Base-by-base conservation (phyloP, 1,284 basidiomycete species). In the Leccinum fuscescens region DNA sequence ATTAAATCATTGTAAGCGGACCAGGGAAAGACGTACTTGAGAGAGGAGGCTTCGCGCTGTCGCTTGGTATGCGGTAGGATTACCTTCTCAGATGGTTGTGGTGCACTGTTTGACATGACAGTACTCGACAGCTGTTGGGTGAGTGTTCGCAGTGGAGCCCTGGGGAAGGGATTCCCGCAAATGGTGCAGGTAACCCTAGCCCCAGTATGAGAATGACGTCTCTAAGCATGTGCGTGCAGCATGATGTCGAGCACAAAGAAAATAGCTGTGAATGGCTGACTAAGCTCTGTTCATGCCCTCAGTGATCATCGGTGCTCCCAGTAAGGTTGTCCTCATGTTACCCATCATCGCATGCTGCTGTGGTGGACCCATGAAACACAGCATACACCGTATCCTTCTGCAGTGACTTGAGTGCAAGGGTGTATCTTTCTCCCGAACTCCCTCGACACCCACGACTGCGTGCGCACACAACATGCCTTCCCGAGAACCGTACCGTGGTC, bases 401-500 rank as follows among this genome's bases (percentile, higher is more conserved):
- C 24, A 27, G 24, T 27, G 24, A 27, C 24, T 27, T 27, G 24
- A 27, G 24, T 27, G 24, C 24, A 27, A 27, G 24, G 24, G 24
- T 27, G 6, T 27, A 27, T 27, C 24, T 27, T 27, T 27, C 24
- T 27, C 24, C 6, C 6, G 24, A 17, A 15, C n/a, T 24, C 33
- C n/a, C 22, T 22, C 8, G 17, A 8, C 46, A 53, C 52, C 7
- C 24, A 56, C 37, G 29, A 14, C 9, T 51, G 42, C 27, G 33
- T 53, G 39, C 37, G 5, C 55, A 50, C 27, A 14, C 57, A 49
- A 9, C 15, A 77, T 77, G 74, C 24, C 65, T 3, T 46, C 69
- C 22, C 54, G 67, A 29, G 57, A 70, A 42, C 69, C 72, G 0
- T 78, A 75, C 55, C 55, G 57, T 33, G 77, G 78, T 4, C 53